Percentiles rank a stretch among this genome's conserved stretches.
Evolutionary conservation across 371 early-diverging fungal species (phyloP).

Genomic region (Apophysomyces sp.): DNA sequence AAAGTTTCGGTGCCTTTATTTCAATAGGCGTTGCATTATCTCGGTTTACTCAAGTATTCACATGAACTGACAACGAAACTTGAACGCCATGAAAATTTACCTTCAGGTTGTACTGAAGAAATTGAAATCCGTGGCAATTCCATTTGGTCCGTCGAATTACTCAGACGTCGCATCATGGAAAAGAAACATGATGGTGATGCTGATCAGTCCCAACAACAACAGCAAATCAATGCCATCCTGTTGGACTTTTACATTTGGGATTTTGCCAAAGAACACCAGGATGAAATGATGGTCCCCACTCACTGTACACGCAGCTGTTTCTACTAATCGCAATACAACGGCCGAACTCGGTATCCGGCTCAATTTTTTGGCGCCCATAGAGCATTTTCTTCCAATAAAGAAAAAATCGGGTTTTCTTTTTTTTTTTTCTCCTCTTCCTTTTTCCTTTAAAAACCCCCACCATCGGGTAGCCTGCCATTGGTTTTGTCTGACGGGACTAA

Average conservation of each 20-base stretch:
- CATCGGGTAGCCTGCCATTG: no score
- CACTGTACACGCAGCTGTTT: constrained; percentile 78
- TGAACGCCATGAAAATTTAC: constrained; percentile 42
- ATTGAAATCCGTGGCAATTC: constrained; percentile 87
- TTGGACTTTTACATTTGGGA: constrained; percentile 92
- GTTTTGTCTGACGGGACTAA: no score
- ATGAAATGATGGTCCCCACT: constrained; percentile 65
- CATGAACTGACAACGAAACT: constrained; percentile 50
- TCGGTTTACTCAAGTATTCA: constrained; percentile 74
- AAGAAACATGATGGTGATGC: constrained; percentile 18
- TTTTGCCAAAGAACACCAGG: constrained; percentile 70
- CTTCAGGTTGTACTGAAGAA: constrained; percentile 66
- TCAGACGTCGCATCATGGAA: constrained; percentile 53
- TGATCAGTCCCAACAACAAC: no score
- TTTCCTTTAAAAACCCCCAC: no score
- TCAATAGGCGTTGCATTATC: constrained; percentile 66
- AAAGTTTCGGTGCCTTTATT: not conserved
- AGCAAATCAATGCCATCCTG: constrained; percentile 72
- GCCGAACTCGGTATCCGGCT: not conserved
- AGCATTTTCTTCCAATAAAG: no score
- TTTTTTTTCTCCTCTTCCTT: no score
- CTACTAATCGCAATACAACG: constrained; percentile 45
- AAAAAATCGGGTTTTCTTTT: no score
- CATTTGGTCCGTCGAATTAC: constrained; percentile 82
- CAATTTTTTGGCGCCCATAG: no score